Evolutionary conservation across 1,284 basidiomycete genomes (phyloP).

Genomic region (Fomes fomentarius): DNA sequence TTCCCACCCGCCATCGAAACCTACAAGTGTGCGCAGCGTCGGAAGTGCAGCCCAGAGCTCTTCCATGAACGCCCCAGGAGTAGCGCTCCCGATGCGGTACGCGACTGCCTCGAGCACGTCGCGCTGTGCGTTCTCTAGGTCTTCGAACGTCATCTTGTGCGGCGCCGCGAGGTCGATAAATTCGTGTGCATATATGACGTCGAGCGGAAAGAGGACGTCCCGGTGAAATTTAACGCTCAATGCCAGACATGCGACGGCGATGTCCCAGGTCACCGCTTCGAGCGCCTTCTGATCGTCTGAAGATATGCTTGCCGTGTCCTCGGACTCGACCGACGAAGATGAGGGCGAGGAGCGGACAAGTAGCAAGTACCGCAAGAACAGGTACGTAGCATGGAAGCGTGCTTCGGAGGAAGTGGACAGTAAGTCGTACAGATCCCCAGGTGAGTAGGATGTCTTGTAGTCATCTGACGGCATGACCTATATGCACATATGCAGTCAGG

Average conservation of each 20-base stretch:
- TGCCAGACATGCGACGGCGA: constrained; percentile 56
- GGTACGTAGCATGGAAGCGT: constrained; percentile 59
- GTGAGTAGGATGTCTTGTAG: constrained; percentile 15
- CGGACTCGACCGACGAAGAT: constrained; percentile 15
- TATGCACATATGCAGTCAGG: not conserved
- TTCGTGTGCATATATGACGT: constrained; percentile 52
- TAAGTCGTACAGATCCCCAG: constrained; percentile 52
- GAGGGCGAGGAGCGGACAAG: constrained; percentile 29
- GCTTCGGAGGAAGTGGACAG: constrained; percentile 55
- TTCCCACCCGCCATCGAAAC: constrained; percentile 46
- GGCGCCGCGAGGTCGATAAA: constrained; percentile 53
- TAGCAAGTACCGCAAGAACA: constrained; percentile 57
- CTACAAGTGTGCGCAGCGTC: constrained; percentile 46
- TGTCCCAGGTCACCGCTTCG: constrained; percentile 51
- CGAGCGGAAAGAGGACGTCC: constrained; percentile 59
- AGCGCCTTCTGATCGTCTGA: constrained; percentile 34
- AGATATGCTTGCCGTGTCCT: not conserved
- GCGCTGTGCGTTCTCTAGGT: constrained; percentile 62
- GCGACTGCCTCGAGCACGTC: constrained; percentile 53
- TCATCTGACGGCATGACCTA: constrained; percentile 13
- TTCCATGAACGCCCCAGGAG: constrained; percentile 58
- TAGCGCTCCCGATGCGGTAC: constrained; percentile 52
- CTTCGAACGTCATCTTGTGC: constrained; percentile 44
- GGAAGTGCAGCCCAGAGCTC: constrained; percentile 61
- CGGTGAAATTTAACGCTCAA: constrained; percentile 68